Percentiles rank a stretch among this genome's conserved stretches.
Evolutionary conservation across 2,329 filamentous ascomycete species (phyloP).

Genomic region (Cladophialophora immunda): DNA sequence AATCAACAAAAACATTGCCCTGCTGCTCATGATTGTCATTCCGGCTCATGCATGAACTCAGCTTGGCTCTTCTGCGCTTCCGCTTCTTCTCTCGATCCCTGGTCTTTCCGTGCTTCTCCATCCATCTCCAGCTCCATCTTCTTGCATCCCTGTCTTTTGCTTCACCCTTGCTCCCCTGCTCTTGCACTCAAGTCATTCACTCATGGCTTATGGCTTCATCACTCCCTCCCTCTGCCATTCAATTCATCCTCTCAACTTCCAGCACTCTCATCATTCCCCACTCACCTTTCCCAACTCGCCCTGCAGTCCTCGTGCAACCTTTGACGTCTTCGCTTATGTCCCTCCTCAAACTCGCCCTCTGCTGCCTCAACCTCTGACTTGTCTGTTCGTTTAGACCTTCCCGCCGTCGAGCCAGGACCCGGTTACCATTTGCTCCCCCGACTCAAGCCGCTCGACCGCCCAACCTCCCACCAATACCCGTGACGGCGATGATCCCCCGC

Average conservation of each 20-base stretch:
- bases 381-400: slow-evolving; percentile 21
- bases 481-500: slow-evolving; percentile 4
- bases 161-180: slow-evolving; percentile 4
- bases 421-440: slow-evolving; percentile 13
- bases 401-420: neutral
- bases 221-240: neutral
- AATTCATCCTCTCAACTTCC: neutral
- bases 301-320: slow-evolving; percentile 10
- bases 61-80: neutral
- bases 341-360: neutral
- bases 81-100: neutral
- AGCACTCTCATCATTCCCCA: neutral
- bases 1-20: neutral
- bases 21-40: neutral
- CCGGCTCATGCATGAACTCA: neutral
- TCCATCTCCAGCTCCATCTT: slow-evolving; percentile 3
- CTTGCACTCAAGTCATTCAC: neutral
- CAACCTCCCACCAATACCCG: neutral
- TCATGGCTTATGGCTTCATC: neutral
- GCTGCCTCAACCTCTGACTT: slow-evolving; percentile 10
- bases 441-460: neutral
- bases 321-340: slow-evolving; percentile 16
- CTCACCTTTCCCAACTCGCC: neutral
- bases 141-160: slow-evolving; percentile 12
- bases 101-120: neutral